phyloP scores from a whole-genome alignment of 1,139 yeast genomes.

The Scheffersomyces cryptocercus region DNA sequence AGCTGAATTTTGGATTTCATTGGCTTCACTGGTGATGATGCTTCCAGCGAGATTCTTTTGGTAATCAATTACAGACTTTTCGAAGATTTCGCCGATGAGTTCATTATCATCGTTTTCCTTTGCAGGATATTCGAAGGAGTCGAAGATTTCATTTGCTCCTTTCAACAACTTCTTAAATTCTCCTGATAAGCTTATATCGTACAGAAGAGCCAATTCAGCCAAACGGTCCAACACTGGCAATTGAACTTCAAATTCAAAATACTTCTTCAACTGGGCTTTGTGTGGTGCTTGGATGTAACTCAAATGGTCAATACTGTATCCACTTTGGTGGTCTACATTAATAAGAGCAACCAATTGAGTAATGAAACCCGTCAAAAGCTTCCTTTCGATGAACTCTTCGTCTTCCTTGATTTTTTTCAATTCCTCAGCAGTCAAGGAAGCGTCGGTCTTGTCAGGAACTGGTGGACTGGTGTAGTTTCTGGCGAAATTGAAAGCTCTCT shows the following conservation, averaged over 20 bases:
- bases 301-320: conserved; percentile 27
- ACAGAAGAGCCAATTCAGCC: conserved; percentile 56
- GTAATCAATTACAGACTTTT: conserved; percentile 34
- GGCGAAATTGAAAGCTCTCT: conserved; percentile 64
- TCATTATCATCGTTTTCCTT: conserved; percentile 9
- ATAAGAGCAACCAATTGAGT: conserved; percentile 47
- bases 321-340: conserved; percentile 24
- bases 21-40: conserved; percentile 26
- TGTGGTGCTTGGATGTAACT: conserved; percentile 18
- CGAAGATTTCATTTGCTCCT: conserved; percentile 28
- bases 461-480: conserved; percentile 62
- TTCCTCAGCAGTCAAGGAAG: conserved; percentile 35
- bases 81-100: conserved; percentile 31
- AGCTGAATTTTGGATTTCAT: conserved; percentile 28
- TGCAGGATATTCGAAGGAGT: conserved; percentile 18
- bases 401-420: conserved; percentile 44
- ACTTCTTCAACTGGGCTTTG: conserved; percentile 11
- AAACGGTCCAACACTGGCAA: conserved; percentile 40
- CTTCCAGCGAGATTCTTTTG: conserved; percentile 30
- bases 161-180: conserved; percentile 36
- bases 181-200: conserved; percentile 58
- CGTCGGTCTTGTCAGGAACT: conserved; percentile 30
- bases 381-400: conserved; percentile 54
- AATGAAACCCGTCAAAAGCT: conserved; percentile 41
- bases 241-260: conserved; percentile 16